Evolutionary conservation across 306 rosid genomes (phyloP).

Genomic region (Echinosophora koreensis): DNA sequence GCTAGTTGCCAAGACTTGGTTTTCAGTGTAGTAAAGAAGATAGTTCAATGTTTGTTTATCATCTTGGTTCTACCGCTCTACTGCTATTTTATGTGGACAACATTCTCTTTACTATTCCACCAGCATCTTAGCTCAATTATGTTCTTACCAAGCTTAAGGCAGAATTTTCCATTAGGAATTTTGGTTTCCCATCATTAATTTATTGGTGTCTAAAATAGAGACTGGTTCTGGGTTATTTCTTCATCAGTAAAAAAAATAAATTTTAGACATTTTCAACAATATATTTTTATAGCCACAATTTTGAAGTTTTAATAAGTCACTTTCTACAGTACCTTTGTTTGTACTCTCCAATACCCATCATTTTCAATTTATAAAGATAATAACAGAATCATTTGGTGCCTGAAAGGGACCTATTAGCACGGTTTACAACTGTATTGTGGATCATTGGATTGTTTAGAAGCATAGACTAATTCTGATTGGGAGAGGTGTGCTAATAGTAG

Average conservation of each 20-base stretch:
- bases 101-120: neutral
- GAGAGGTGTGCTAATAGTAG: neutral
- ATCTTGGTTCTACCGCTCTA: neutral
- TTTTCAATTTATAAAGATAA: neutral
- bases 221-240: neutral
- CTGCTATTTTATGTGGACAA: neutral
- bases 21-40: neutral
- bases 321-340: neutral
- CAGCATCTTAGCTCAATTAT: neutral
- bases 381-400: neutral
- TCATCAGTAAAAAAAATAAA: neutral
- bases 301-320: neutral
- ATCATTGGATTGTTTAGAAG: slow-evolving; percentile 17
- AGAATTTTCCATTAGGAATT: neutral
- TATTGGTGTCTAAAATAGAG: neutral
- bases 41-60: neutral
- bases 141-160: neutral
- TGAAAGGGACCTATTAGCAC: neutral
- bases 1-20: neutral
- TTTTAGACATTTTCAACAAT: neutral
- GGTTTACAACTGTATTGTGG: neutral
- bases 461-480: neutral
- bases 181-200: neutral
- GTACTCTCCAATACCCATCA: neutral
- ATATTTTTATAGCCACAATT: neutral